Conservation (phyloP, 176 grass and related monocot genomes). For the Oryza longistaminata region DNA sequence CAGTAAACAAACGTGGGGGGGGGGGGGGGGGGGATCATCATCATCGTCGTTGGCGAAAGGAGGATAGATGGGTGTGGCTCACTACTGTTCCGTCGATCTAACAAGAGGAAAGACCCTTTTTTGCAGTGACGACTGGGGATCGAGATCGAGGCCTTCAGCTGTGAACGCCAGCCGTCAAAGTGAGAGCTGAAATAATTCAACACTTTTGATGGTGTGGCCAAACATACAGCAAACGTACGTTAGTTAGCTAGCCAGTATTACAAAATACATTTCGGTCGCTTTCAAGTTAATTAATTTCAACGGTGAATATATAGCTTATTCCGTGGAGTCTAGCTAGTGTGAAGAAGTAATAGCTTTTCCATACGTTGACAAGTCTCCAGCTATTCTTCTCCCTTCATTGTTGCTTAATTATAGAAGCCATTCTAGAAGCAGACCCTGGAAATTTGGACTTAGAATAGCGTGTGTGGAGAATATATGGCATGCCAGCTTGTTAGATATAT, state of each 20-base stretch:
- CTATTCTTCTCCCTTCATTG: neutral
- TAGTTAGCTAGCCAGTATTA: neutral
- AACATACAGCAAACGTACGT: neutral
- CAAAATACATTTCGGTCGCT: neutral
- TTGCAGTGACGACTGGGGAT: too few species aligned
- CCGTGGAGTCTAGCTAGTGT: neutral
- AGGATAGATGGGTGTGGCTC: too few species aligned
- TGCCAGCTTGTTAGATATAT: neutral
- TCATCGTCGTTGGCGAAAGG: too few species aligned
- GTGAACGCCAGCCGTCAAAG: neutral
- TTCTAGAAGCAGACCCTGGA: neutral
- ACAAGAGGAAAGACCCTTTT: too few species aligned
- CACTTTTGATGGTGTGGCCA: neutral
- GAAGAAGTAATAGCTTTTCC: neutral
- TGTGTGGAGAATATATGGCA: neutral
- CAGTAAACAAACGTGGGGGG: too few species aligned
- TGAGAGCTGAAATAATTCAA: neutral
- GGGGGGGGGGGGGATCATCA: too few species aligned
- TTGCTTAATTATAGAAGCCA: neutral
- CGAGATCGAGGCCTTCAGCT: too few species aligned
- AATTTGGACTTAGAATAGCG: neutral
- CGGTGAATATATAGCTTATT: neutral
- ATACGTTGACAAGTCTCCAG: neutral
- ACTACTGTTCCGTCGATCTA: too few species aligned
- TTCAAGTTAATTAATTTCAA: neutral